These are phyloP conservation scores for Aspergillus ellipticus DNA, from an alignment of 495 filamentous ascomycete genomes.

Conservation along the genomic window DNA sequence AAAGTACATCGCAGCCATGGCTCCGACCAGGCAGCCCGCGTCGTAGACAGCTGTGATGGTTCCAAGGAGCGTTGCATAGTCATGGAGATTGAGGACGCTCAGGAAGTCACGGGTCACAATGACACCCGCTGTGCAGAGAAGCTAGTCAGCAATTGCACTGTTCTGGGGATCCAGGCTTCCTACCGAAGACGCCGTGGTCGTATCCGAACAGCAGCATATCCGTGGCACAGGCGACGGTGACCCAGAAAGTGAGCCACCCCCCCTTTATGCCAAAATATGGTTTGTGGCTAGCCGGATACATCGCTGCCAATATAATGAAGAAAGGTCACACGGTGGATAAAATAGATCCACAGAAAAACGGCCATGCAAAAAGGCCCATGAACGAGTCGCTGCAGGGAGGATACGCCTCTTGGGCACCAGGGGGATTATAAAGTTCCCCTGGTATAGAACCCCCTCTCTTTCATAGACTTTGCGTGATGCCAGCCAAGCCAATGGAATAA, in stretches of 20 bases:
- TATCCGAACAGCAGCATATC: conserved; percentile 58
- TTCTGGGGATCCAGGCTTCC: neutral
- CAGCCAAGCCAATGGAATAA: no score
- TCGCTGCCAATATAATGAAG: no score
- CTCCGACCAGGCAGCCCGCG: conserved; percentile 57
- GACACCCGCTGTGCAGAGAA: conserved; percentile 35
- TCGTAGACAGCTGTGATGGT: conserved; percentile 61
- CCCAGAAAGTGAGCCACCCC: conserved; percentile 6
- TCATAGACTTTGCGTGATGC: no score
- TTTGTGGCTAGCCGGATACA: neutral
- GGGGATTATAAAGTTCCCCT: no score
- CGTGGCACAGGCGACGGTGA: conserved; percentile 3
- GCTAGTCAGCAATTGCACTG: neutral
- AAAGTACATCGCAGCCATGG: conserved; percentile 48
- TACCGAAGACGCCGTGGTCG: conserved; percentile 51
- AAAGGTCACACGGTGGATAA: no score
- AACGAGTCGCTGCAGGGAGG: no score
- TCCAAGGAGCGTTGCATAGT: conserved; percentile 45
- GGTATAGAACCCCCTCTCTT: no score
- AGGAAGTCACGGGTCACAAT: conserved; percentile 54
- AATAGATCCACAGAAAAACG: no score
- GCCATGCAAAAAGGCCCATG: no score
- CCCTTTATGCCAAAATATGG: conserved; percentile 5
- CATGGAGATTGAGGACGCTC: conserved; percentile 43
- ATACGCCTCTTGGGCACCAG: no score